These are phyloP conservation scores for Penicillium arizonense DNA, from an alignment of 495 filamentous ascomycete species.

Conservation along the genomic window DNA sequence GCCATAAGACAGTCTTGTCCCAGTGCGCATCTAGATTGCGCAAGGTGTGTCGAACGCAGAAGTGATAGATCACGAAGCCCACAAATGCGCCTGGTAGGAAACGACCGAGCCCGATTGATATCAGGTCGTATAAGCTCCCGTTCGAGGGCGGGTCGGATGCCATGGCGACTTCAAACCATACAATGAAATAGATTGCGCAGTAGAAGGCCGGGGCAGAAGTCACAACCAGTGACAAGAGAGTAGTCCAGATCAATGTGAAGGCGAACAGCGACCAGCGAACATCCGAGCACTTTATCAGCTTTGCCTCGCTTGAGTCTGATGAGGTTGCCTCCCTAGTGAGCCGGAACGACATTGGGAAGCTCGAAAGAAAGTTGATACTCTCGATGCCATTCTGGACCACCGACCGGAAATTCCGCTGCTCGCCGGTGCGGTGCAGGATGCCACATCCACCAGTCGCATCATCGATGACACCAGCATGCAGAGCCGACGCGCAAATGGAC, in stretches of 20 bases:
- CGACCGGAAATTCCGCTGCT: constrained; percentile 51
- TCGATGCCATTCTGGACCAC: constrained; percentile 58
- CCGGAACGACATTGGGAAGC: constrained; percentile 68
- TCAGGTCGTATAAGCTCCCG: constrained; percentile 48
- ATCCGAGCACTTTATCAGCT: constrained; percentile 53
- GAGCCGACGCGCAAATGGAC: constrained; percentile 69
- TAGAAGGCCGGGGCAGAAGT: constrained; percentile 64
- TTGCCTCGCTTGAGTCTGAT: constrained; percentile 14
- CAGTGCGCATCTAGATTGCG: constrained; percentile 59
- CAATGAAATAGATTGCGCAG: constrained; percentile 59
- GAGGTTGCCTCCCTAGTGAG: constrained; percentile 40
- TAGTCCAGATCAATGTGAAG: constrained; percentile 62
- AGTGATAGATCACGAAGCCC: constrained; percentile 68
- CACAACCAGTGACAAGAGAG: constrained; percentile 63
- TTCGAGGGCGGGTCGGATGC: constrained; percentile 65
- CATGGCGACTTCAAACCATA: constrained; percentile 75
- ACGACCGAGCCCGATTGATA: constrained; percentile 63
- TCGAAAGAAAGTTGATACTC: constrained; percentile 63
- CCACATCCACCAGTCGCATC: constrained; percentile 69
- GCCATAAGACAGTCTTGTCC: constrained; percentile 74
- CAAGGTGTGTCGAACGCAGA: constrained; percentile 50
- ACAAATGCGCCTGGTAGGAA: constrained; percentile 73
- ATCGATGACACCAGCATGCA: constrained; percentile 70
- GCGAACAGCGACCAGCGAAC: constrained; percentile 66
- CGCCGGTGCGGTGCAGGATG: constrained; percentile 61